Conservation (phyloP, 768 basidiomycete genomes). For the Psilocybe azurescens region DNA sequence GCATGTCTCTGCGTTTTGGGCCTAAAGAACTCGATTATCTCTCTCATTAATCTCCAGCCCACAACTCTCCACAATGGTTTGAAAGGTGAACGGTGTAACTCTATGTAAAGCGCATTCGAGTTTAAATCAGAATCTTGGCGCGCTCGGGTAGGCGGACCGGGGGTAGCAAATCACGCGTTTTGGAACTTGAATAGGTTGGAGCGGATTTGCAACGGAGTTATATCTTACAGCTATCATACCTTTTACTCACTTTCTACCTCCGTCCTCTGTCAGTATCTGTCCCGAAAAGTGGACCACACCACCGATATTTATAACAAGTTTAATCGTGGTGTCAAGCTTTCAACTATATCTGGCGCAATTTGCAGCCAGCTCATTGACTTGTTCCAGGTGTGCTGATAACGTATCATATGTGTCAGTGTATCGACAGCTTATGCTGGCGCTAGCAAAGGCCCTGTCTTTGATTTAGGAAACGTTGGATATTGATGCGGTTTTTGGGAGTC, state of each 20-base stretch:
- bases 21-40: too few relatives aligned
- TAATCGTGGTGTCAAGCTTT: neutral
- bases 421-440: neutral
- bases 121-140: too few relatives aligned
- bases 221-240: neutral
- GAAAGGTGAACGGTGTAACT: too few relatives aligned
- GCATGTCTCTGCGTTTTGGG: too few relatives aligned
- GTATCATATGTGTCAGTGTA: neutral
- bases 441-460: neutral
- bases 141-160: neutral
- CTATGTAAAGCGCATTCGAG: too few relatives aligned
- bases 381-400: neutral
- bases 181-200: neutral
- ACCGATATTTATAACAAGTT: neutral
- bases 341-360: neutral
- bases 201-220: neutral
- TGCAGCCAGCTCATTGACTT: neutral
- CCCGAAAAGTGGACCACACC: neutral
- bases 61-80: too few relatives aligned
- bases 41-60: too few relatives aligned
- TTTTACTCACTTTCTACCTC: neutral
- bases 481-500: neutral
- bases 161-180: neutral
- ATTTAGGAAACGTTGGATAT: neutral
- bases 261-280: neutral